phyloP scores from a whole-genome alignment of 192 early-diverging fungal genomes.

The Linnemannia elongata region DNA sequence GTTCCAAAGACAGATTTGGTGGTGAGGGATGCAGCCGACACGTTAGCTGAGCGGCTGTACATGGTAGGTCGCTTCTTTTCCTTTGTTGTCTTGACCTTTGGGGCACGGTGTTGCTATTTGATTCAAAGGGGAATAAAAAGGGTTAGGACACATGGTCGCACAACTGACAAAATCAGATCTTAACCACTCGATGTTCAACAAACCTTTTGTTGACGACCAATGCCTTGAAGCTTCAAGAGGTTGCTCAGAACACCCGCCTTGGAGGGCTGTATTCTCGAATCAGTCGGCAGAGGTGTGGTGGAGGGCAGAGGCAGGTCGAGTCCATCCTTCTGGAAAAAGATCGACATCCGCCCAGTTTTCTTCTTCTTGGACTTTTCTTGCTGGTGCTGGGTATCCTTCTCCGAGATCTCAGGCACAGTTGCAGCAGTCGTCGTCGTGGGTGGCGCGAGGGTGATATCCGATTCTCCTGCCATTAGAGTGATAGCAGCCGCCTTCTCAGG shows the following conservation, averaged over 20 bases:
- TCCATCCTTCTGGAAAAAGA: conserved; percentile 11
- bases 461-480: conserved; percentile 5
- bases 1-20: conserved; percentile 39
- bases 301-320: not conserved
- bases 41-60: conserved; percentile 37
- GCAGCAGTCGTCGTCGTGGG: not conserved
- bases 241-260: conserved; percentile 52
- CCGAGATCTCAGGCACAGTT: not conserved
- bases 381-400: not conserved
- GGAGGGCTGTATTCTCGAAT: conserved; percentile 40
- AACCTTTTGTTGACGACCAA: conserved; percentile 29
- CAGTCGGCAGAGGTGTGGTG: conserved; percentile 1
- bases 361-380: conserved; percentile 17
- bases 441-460: conserved; percentile 25
- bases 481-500: not conserved
- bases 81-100: conserved; percentile 11
- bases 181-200: not conserved
- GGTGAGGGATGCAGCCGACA: conserved; percentile 31
- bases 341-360: conserved; percentile 13
- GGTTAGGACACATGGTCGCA: not conserved
- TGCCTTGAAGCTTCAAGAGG: conserved; percentile 38
- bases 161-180: not conserved
- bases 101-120: not conserved
- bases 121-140: not conserved
- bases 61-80: conserved; percentile 22